Conservation (phyloP, 2,329 filamentous ascomycete species). For the Tolypocladium tropicale region DNA sequence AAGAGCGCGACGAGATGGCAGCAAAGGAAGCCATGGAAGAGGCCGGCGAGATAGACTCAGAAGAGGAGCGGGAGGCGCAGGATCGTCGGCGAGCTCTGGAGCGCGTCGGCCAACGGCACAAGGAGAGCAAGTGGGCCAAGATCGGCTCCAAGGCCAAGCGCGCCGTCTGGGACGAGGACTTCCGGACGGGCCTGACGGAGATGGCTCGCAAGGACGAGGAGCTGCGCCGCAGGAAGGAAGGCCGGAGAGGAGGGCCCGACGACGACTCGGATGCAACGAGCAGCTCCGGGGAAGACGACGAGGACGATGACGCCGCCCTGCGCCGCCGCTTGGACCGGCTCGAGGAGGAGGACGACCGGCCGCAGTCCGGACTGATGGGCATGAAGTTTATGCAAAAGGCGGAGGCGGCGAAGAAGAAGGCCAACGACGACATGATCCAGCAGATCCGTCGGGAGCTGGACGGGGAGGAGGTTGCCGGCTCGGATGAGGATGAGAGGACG, state of each 20-base stretch:
- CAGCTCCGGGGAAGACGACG: conserved; percentile 47
- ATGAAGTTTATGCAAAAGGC: conserved; percentile 96
- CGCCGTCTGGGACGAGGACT: conserved; percentile 82
- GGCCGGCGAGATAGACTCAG: conserved; percentile 51
- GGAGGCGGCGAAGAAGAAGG: conserved; percentile 64
- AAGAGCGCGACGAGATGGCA: conserved; percentile 43
- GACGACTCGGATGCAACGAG: conserved; percentile 42
- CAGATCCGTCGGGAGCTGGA: conserved; percentile 64
- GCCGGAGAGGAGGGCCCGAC: conserved; percentile 40
- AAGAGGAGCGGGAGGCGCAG: conserved; percentile 51
- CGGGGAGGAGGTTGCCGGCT: conserved; percentile 41
- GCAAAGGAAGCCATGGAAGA: conserved; percentile 41
- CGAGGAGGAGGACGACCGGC: conserved; percentile 36
- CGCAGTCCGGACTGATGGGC: conserved; percentile 58
- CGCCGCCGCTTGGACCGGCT: conserved; percentile 34
- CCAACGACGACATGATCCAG: conserved; percentile 68
- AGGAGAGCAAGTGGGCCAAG: conserved; percentile 89
- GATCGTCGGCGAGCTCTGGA: conserved; percentile 74
- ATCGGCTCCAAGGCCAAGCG: conserved; percentile 67
- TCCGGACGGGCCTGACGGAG: conserved; percentile 65
- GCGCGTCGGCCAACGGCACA: conserved; percentile 75
- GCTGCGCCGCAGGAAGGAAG: conserved; percentile 67
- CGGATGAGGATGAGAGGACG: conserved; percentile 45
- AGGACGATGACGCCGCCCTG: conserved; percentile 24
- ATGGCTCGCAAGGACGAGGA: conserved; percentile 79